These are phyloP conservation scores for Pseudozyma sp. DNA, from an alignment of 1,284 basidiomycete species.

Conservation along the genomic window DNA sequence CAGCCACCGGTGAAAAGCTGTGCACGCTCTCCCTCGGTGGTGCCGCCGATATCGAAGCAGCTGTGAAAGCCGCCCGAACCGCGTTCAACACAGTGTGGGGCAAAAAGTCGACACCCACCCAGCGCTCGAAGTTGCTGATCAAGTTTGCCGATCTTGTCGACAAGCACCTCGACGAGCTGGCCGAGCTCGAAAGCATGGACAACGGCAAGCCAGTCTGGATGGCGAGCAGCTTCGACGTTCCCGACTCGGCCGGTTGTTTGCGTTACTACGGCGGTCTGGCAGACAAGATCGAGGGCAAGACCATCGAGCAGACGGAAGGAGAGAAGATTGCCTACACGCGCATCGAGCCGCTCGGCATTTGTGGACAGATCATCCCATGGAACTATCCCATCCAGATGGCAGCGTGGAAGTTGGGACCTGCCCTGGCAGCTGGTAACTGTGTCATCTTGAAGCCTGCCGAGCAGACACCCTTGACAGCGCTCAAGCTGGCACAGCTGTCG, in stretches of 20 bases:
- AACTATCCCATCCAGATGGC: slow-evolving; percentile 77
- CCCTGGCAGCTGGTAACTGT: slow-evolving; percentile 69
- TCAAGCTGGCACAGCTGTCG: slow-evolving; percentile 79
- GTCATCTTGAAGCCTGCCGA: slow-evolving; percentile 77
- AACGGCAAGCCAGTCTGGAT: slow-evolving; percentile 82
- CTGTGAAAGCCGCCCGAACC: slow-evolving; percentile 54
- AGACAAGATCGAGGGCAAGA: slow-evolving; percentile 86
- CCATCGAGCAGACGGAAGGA: slow-evolving; percentile 80
- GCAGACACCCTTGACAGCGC: slow-evolving; percentile 75
- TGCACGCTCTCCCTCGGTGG: slow-evolving; percentile 45
- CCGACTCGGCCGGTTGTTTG: slow-evolving; percentile 74
- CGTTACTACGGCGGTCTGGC: slow-evolving; percentile 75
- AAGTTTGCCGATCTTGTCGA: slow-evolving; percentile 82
- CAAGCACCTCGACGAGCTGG: slow-evolving; percentile 76
- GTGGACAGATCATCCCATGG: slow-evolving; percentile 58
- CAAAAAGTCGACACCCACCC: slow-evolving; percentile 29
- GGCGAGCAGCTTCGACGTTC: slow-evolving; percentile 76
- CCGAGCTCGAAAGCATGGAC: slow-evolving; percentile 73
- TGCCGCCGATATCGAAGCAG: slow-evolving; percentile 56
- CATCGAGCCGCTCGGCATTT: slow-evolving; percentile 94
- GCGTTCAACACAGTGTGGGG: slow-evolving; percentile 55
- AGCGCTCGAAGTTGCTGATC: slow-evolving; percentile 75
- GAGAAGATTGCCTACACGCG: slow-evolving; percentile 76
- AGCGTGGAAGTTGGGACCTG: slow-evolving; percentile 73
- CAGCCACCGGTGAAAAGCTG: slow-evolving; percentile 54